Evolutionary conservation across 2,329 filamentous ascomycete genomes (phyloP), one percentile per base, ranked within the genome.

Genomic region (Aureobasidium sp.): DNA sequence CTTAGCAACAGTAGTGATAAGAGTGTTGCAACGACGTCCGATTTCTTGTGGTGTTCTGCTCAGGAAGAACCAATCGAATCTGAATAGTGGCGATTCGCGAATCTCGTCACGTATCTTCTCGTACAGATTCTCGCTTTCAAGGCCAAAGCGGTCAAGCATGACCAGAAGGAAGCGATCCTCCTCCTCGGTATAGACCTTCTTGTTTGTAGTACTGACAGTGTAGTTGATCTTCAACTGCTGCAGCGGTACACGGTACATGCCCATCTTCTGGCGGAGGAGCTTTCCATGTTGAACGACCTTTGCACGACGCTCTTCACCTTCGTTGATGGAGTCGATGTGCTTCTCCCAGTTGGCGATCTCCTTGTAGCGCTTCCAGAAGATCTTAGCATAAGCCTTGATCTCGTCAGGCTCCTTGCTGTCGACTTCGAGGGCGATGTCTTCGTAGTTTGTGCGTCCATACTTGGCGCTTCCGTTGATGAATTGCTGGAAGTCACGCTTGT

Each of bases 191-290:
- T 99, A 99, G 0, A 99, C 92, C 79, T 99, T 99, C 80, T 99
- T 99, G 84, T 99, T 99, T 10, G 95, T 99, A 2, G 94, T 99
- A 7, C 91, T 96, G 32, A 99, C 94, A 0, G 92, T 96, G 76
- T 99, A 99, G 78, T 96, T 97, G 79, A 99, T 91, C 80, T 96
- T 96, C 70, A 99, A 86, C 76, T 99, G 94, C 75, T 99, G 94
- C 17, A 99, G 82, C 27, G 94, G 95, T 55, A 97, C 93, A n/a
- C 94, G 89, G 73, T 96, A 97, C 80, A 94, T 90, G 69, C 87
- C 84, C 83, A 99, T 89, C 84, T 99, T 99, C 83, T 92, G 95
- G 66, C 88, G 86, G 61, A 99, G 83, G 79, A 97, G 88, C 76
- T 95, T 93, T 65, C 91, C 88, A 75, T 97, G 93, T 72, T 96